Percentiles rank a stretch among this genome's conserved stretches.
Evolutionary conservation across 176 grass and related monocot genomes (phyloP).

Genomic region (Musa schizocarpa): DNA sequence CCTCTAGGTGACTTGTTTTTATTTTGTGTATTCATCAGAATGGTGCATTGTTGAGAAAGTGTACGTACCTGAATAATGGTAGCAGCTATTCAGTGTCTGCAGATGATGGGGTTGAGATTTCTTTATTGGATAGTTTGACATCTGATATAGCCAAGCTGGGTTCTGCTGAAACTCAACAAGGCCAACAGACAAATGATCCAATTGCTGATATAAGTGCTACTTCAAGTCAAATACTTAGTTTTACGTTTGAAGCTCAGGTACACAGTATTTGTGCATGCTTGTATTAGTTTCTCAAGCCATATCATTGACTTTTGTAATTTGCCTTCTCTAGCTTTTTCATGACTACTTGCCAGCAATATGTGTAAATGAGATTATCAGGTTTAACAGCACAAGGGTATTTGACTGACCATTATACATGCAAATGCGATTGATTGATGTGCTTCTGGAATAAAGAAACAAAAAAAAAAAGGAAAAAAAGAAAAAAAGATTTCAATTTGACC

Average conservation of each 20-base stretch:
- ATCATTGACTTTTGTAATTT: too few relatives aligned
- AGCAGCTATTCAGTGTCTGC: slow-evolving; percentile 76
- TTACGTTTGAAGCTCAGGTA: slow-evolving; percentile 97
- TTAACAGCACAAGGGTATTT: not conserved
- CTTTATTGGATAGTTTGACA: slow-evolving; percentile 48
- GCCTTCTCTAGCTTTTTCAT: too few relatives aligned
- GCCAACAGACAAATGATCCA: slow-evolving; percentile 21
- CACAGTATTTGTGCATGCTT: not conserved
- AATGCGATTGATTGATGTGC: not conserved
- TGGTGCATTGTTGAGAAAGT: slow-evolving; percentile 61
- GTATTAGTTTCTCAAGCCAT: not conserved
- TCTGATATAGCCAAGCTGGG: slow-evolving; percentile 38
- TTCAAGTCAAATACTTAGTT: slow-evolving; percentile 50
- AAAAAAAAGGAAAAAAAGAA: too few relatives aligned
- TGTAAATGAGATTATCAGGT: too few relatives aligned
- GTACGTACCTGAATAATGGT: slow-evolving; percentile 77
- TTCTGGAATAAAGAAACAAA: too few relatives aligned
- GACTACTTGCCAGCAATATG: too few relatives aligned
- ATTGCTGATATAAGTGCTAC: slow-evolving; percentile 25
- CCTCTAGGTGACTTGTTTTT: slow-evolving; percentile 6
- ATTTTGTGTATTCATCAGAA: slow-evolving; percentile 40
- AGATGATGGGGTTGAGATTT: slow-evolving; percentile 86
- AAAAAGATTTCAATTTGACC: too few relatives aligned
- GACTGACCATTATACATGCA: not conserved
- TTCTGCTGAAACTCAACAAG: slow-evolving; percentile 30